A percentile compares a stretch with the other conserved stretches of the same genome.
Conservation (phyloP, 2,329 filamentous ascomycete genomes). For the Pestalotiopsis sp. region DNA sequence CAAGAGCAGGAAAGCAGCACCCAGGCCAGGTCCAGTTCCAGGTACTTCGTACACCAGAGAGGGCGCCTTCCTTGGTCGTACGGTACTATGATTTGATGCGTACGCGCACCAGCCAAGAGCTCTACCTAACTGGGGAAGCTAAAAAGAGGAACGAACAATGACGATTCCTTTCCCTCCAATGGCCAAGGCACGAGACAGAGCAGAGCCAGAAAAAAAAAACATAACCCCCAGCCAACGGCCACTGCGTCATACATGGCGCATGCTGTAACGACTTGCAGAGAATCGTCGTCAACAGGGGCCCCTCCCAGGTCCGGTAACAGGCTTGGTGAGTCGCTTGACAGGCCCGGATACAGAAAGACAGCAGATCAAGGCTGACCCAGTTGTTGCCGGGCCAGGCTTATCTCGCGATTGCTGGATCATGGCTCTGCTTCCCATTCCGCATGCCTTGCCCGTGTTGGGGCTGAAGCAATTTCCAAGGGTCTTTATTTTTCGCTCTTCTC, state of each 20-base stretch:
- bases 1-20: not conserved
- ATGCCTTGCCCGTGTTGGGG: not conserved
- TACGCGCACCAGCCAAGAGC: not conserved
- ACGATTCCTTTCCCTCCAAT: constrained; percentile 2
- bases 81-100: not conserved
- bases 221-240: not conserved
- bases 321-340: not conserved
- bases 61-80: not conserved
- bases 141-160: constrained; percentile 2
- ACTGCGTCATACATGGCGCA: constrained; percentile 6
- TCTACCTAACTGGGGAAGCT: not conserved
- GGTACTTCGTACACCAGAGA: not conserved
- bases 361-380: not conserved
- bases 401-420: not conserved
- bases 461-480: not conserved
- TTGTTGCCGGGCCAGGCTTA: not conserved
- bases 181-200: constrained; percentile 1
- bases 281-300: not conserved
- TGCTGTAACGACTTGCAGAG: not conserved
- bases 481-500: not conserved
- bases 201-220: not conserved
- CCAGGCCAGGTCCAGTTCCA: not conserved
- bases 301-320: not conserved
- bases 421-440: not conserved
- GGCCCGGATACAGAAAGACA: not conserved